Base-by-base conservation (phyloP, 1,284 basidiomycete genomes). In the Tilletia caries region DNA sequence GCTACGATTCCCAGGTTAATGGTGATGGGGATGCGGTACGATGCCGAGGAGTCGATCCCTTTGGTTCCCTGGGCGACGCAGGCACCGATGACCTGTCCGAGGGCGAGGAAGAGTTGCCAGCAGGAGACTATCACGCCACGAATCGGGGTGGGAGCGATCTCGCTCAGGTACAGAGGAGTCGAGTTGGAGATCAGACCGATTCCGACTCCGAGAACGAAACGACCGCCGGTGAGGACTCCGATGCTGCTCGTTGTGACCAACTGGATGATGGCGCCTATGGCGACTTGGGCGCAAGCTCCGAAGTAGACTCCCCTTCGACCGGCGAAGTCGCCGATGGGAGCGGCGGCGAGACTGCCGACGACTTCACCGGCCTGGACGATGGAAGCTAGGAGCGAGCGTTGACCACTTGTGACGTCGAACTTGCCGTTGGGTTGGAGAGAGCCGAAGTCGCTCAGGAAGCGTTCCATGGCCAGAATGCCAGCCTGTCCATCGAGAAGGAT, bases 281-380 rank as follows among this genome's bases (percentile, higher is more conserved):
- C 76, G 48, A 85, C 78, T 20, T 83, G 72, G 5, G 75, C 66
- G 71, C 81, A 80, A 6, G 85, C 82, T 44, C 72, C 73, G 34
- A 76, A 72, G 70, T 85, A 77, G 67, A 80, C 84, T 37, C 85
- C 85, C 67, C 84, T 84, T 62, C 85, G 76, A 12, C 85, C 85
- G 20, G 75, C 69, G 46, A 66, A 82, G 72, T 85, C 84, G 71
- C 85, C 85, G 65, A 86, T 78, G 23, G 83, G 79, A 23, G 82
- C 84, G 34, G 85, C 84, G 6, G 78, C 69, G 15, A 86, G 80
- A 1, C 84, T 83, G 25, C 85, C 85, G 65, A 85, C 71, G 44
- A 86, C 77, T 69, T 86, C 85, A 71, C 85, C 85, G 25, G 84
- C 85, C 69, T 85, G 85, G 6, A 86, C 84, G 71, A 85, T 85